Evolutionary conservation across 2,329 filamentous ascomycete species (phyloP).

Genomic region (Penicillium nordicum): DNA sequence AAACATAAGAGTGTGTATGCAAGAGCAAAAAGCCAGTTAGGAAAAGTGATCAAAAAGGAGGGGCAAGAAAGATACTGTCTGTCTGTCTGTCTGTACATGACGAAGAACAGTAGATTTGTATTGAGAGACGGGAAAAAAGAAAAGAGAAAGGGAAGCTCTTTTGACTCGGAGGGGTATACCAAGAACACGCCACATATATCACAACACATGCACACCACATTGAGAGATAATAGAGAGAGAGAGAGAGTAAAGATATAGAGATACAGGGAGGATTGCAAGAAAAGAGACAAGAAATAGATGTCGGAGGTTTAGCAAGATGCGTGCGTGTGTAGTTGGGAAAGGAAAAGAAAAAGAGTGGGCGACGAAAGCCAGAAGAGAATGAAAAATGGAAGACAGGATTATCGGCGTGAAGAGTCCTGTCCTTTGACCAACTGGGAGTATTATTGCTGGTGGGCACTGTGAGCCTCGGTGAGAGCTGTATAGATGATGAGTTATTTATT

Average conservation of each 20-base stretch:
- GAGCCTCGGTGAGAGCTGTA: slow-evolving; percentile 43
- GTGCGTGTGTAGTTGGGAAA: not conserved
- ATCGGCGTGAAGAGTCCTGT: slow-evolving; percentile 7
- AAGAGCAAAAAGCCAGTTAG: not conserved
- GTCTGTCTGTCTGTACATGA: slow-evolving; percentile 12
- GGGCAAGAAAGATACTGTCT: not conserved
- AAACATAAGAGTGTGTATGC: slow-evolving; percentile 4
- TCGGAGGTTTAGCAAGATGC: slow-evolving; percentile 8
- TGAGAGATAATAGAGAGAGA: slow-evolving; percentile 7
- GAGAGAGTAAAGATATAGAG: slow-evolving; percentile 5
- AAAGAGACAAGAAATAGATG: slow-evolving; percentile 12
- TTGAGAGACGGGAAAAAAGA: slow-evolving; percentile 4
- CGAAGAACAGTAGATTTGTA: slow-evolving; percentile 4
- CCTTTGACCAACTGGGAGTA: not conserved
- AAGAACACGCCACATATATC: slow-evolving; percentile 27
- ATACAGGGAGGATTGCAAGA: slow-evolving; percentile 6
- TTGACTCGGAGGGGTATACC: slow-evolving; percentile 28
- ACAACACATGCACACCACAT: slow-evolving; percentile 15
- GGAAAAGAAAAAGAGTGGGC: not conserved
- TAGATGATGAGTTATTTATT: slow-evolving; percentile 13
- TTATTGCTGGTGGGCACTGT: slow-evolving; percentile 34
- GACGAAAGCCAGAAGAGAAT: slow-evolving; percentile 1
- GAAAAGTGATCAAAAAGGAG: not conserved
- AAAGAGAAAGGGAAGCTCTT: slow-evolving; percentile 14
- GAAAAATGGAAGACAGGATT: not conserved